A percentile compares a stretch with the other conserved stretches of the same genome.
phyloP scores from a whole-genome alignment of 169 alveolate genomes.

The Blepharisma undulans region DNA sequence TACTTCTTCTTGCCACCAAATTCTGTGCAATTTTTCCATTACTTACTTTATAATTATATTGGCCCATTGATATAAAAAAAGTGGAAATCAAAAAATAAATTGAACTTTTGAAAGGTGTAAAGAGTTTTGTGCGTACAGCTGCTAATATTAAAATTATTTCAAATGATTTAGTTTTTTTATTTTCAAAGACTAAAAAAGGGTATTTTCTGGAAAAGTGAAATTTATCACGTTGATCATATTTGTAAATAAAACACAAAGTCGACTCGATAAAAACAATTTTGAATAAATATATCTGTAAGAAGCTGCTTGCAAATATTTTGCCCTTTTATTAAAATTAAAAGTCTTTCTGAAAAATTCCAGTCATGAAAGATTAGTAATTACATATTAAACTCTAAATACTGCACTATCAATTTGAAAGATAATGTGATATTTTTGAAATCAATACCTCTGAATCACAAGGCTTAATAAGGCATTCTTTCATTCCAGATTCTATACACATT shows the following conservation, averaged over 20 bases:
- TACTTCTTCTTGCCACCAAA: not conserved
- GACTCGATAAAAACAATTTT: too few relatives aligned
- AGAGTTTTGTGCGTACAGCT: not conserved
- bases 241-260: too few relatives aligned
- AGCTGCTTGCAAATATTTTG: too few relatives aligned
- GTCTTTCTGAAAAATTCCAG: too few relatives aligned
- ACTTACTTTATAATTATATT: not conserved
- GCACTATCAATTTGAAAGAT: not conserved
- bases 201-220: too few relatives aligned
- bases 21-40: not conserved
- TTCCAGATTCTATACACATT: slow-evolving; percentile 21
- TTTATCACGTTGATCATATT: too few relatives aligned
- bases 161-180: too few relatives aligned
- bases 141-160: not conserved
- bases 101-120: too few relatives aligned
- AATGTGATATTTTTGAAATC: not conserved
- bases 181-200: too few relatives aligned
- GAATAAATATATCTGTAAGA: too few relatives aligned
- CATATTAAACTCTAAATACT: not conserved
- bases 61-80: not conserved
- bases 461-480: not conserved
- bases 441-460: not conserved
- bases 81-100: not conserved
- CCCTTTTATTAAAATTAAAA: too few relatives aligned
- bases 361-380: too few relatives aligned